Evolutionary conservation across 2,329 filamentous ascomycete species (phyloP).

Genomic region (Colletotrichum sp.): DNA sequence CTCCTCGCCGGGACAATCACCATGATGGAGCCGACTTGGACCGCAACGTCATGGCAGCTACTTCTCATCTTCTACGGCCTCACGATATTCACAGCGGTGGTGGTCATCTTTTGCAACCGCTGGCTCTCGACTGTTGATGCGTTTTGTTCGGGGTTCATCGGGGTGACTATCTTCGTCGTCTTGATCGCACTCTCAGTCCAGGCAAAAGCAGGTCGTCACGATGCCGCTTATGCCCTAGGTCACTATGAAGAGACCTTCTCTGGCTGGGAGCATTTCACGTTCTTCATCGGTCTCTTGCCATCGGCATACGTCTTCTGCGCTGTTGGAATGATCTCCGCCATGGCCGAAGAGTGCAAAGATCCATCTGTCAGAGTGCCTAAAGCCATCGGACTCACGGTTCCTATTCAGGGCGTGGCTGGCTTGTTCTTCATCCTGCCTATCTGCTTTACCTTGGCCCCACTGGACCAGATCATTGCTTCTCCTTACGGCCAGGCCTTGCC

Average conservation of each 20-base stretch:
- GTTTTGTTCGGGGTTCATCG: neutral
- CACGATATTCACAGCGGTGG: conserved; percentile 67
- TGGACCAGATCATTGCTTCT: conserved; percentile 57
- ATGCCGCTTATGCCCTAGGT: neutral
- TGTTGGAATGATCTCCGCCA: conserved; percentile 67
- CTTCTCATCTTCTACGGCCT: conserved; percentile 75
- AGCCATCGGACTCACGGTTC: conserved; percentile 71
- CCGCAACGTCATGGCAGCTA: conserved; percentile 65
- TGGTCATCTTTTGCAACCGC: conserved; percentile 70
- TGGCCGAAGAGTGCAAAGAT: conserved; percentile 74
- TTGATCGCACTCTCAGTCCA: neutral
- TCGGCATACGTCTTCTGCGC: conserved; percentile 76
- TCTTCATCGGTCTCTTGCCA: conserved; percentile 71
- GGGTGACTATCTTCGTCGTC: neutral
- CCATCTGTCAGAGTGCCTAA: conserved; percentile 73
- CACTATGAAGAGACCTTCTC: conserved; percentile 43
- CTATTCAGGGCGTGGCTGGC: conserved; percentile 70
- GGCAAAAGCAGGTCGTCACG: neutral
- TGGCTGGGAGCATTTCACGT: neutral
- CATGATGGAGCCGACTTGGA: conserved; percentile 55
- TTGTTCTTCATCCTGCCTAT: conserved; percentile 72
- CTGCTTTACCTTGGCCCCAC: conserved; percentile 70
- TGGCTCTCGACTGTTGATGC: conserved; percentile 71
- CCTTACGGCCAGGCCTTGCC: conserved; percentile 67
- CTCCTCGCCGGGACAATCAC: conserved; percentile 61